These are phyloP conservation scores for Candida gigantensis DNA, from an alignment of 1,139 yeast genomes.

Conservation along the genomic window DNA sequence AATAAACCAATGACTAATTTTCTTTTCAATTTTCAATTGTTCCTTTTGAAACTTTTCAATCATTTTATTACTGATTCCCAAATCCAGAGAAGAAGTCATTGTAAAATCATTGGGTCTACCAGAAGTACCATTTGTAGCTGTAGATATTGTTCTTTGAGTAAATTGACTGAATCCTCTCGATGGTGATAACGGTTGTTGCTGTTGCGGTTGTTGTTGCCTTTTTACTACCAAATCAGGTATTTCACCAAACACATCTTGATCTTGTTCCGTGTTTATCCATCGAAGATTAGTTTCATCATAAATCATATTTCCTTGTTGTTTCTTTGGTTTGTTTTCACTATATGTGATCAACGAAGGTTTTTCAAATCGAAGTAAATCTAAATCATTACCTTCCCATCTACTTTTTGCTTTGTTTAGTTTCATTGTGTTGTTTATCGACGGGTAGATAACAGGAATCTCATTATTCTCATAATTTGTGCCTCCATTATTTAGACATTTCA, in stretches of 20 bases:
- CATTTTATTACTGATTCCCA: slow-evolving; percentile 39
- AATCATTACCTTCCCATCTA: slow-evolving; percentile 72
- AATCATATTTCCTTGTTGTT: slow-evolving; percentile 45
- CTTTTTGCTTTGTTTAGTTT: slow-evolving; percentile 51
- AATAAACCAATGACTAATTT: slow-evolving; percentile 54
- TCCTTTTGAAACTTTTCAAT: slow-evolving; percentile 49
- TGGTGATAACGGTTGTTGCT: no score
- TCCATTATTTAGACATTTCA: slow-evolving; percentile 28
- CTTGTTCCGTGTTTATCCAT: slow-evolving; percentile 48
- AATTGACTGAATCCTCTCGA: slow-evolving; percentile 29
- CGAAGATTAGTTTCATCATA: slow-evolving; percentile 59
- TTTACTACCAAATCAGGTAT: slow-evolving; percentile 40
- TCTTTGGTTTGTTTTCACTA: slow-evolving; percentile 20
- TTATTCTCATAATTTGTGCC: no score
- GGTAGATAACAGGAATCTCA: slow-evolving; percentile 18
- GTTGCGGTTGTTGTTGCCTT: no score
- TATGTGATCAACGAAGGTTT: slow-evolving; percentile 40
- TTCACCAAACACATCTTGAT: slow-evolving; percentile 53
- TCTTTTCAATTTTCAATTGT: slow-evolving; percentile 50
- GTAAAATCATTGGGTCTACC: slow-evolving; percentile 2
- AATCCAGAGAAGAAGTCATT: slow-evolving; percentile 33
- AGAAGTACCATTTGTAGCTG: slow-evolving; percentile 17
- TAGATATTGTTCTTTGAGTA: slow-evolving; percentile 40
- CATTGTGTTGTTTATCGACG: slow-evolving; percentile 38
- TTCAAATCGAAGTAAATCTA: slow-evolving; percentile 54